phyloP scores from a whole-genome alignment of 2,329 filamentous ascomycete species.

The Anthostomella pinea region DNA sequence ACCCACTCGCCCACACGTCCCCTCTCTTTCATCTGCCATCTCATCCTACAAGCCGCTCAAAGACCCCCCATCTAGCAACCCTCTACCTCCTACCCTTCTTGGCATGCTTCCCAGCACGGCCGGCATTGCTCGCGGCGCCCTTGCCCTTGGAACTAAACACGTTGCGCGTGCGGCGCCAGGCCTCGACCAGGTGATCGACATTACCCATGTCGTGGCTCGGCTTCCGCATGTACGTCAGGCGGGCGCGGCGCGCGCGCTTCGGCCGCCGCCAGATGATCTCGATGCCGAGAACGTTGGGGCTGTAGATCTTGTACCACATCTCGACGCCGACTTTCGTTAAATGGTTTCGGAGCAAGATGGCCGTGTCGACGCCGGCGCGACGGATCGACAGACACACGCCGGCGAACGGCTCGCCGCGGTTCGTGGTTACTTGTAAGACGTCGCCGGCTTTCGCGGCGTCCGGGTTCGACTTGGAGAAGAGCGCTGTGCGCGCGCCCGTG shows the following conservation, averaged over 20 bases:
- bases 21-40: no score
- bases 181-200: constrained; percentile 74
- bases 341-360: constrained; percentile 81
- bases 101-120: constrained; percentile 2
- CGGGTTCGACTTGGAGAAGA: constrained; percentile 75
- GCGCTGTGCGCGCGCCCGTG: constrained; percentile 72
- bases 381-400: constrained; percentile 87
- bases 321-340: constrained; percentile 85
- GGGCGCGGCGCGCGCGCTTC: constrained; percentile 82
- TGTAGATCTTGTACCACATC: constrained; percentile 97
- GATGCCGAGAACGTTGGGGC: constrained; percentile 82
- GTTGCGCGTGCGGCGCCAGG: constrained; percentile 47
- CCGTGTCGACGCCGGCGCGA: constrained; percentile 82
- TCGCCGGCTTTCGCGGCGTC: constrained; percentile 84
- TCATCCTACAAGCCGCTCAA: no score
- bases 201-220: constrained; percentile 83
- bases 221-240: constrained; percentile 88
- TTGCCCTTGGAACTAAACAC: constrained; percentile 34
- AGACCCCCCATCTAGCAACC: no score
- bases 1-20: no score
- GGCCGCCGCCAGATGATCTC: constrained; percentile 86
- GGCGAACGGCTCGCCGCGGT: constrained; percentile 79
- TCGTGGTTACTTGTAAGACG: constrained; percentile 84
- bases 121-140: no score
- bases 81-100: constrained; percentile 10